Evolutionary conservation across 768 basidiomycete genomes (phyloP), one percentile per base, ranked within the genome.

Genomic region (Podaxis rugospora): DNA sequence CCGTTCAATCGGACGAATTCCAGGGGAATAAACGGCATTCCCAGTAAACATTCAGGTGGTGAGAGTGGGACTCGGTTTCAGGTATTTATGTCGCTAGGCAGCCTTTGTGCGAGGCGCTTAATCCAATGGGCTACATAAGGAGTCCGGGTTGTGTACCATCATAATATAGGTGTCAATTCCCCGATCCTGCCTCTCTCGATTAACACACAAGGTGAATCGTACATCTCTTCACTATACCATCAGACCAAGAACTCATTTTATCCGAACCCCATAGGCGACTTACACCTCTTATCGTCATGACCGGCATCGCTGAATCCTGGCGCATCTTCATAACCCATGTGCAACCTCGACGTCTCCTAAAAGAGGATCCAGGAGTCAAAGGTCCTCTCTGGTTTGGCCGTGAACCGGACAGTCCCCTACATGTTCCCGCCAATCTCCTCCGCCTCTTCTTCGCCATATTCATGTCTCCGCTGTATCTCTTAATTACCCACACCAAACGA

Each of bases 331-430:
- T 16, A 11, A 50, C 14, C 3, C 40, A 58, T 28, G 47, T 58
- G 21, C 44, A 21, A 18, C 51, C 51, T 13, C 9, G 40, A 23
- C 51, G 59, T 13, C 59, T 60, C 42, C 36, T 60, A n/a, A 52
- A 23, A 14, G 59, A 60, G 18, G 59, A 60, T 11, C 40, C 35
- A 44, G 59, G 59, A 4, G 32, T 60, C 39, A 37, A 46, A 27
- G 59, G 59, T 13, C 59, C 59, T 49, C 59, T 61, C 21, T 61
- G 59, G 59, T 61, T 61, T 18, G 53, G 59, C 5, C 32, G 28
- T n/a, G 37, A 49, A 27, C 52, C 52, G n/a, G 53, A 54, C 14
- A 55, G 47, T 27, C 3, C 32, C n/a, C 42, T 46, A 5, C 59
- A 61, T 25, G 23, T 46, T 23, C 11, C 18, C 21, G 59, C 59